phyloP scores from a whole-genome alignment of 441 rosid genomes.

The Jatropha multifida region DNA sequence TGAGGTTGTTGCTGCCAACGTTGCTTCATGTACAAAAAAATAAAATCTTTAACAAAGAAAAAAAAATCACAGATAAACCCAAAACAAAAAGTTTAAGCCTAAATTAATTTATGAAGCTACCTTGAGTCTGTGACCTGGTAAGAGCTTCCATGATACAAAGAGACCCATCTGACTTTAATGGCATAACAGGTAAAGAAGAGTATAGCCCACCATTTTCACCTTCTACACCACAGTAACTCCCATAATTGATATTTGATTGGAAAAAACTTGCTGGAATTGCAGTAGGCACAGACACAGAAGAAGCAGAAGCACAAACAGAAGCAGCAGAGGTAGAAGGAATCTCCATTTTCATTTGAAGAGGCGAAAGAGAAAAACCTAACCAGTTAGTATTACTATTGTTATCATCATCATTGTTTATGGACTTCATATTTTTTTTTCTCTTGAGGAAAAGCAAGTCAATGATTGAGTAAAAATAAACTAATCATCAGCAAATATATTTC shows the following conservation, averaged over 20 bases:
- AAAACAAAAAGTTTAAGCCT: constrained; percentile 11
- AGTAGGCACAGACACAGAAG: constrained; percentile 35
- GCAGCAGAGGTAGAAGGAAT: constrained; percentile 31
- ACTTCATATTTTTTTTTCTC: constrained; percentile 53
- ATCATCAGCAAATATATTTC: constrained; percentile 23
- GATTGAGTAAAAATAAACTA: constrained; percentile 52
- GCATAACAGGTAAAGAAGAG: constrained; percentile 73
- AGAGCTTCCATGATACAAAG: constrained; percentile 94
- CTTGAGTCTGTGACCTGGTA: constrained; percentile 60
- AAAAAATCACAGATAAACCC: not conserved
- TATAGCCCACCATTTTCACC: constrained; percentile 44
- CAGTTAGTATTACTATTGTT: constrained; percentile 43
- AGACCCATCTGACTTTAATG: constrained; percentile 95
- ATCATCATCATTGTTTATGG: constrained; percentile 46
- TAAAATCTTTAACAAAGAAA: not conserved
- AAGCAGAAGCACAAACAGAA: constrained; percentile 20
- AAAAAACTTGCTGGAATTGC: constrained; percentile 42
- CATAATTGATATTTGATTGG: constrained; percentile 41
- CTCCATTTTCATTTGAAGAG: constrained; percentile 79
- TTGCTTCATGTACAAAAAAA: constrained; percentile 38
- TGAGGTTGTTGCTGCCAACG: constrained; percentile 34
- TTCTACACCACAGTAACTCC: constrained; percentile 52
- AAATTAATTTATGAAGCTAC: constrained; percentile 26
- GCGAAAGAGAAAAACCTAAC: constrained; percentile 81
- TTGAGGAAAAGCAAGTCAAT: constrained; percentile 50